Base-by-base conservation (phyloP, 2,329 filamentous ascomycete species). In the Colletotrichum tofieldiae region DNA sequence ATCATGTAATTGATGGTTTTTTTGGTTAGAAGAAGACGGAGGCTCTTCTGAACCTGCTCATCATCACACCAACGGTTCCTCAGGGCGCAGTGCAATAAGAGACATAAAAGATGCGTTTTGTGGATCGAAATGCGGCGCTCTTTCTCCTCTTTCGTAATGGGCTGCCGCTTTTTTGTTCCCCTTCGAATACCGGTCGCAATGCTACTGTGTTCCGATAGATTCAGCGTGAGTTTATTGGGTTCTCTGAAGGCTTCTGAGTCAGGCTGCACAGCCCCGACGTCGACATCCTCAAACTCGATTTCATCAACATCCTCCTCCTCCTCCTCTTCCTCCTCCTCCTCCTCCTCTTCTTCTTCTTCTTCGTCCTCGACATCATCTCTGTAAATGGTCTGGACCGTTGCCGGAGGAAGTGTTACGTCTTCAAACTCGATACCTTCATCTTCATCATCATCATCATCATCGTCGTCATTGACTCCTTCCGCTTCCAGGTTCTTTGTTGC, bases 61-160 rank as follows among this genome's bases (percentile, higher is more conserved):
- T 96, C 92, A 77, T 97, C 97, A 82, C 95, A 98, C 94, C 96
- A 98, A 66, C 89, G 85, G 78, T 98, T 99, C 67, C 95, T 91
- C 69, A 90, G 86, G 75, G 93, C 89, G 20, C 92, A 88, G 81
- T 98, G 94, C 12, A 91, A 90, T 20, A 99, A 82, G 2, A 99
- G 86, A 79, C 94, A 97, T 18, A 98, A 84, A 0, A 98, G 75
- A 82, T 99, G 95, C 73, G 91, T 86, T 81, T 96, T 97, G 81
- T 99, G 96, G n/a, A 95, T 87, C 63, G 94, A 89, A 39, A 96
- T 80, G 26, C 95, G 90, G 18, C 80, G 83, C 54, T 82, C 82
- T 73, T 84, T 88, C 75, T 92, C 89, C 26, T 85, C 85, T 73
- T 84, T 88, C 32, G 81, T 88, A 4, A 90, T 82, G 2, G 87